A percentile compares a stretch with the other conserved stretches of the same genome.
Conservation (phyloP, 345 rosid species). For the Eutrema japonicum region DNA sequence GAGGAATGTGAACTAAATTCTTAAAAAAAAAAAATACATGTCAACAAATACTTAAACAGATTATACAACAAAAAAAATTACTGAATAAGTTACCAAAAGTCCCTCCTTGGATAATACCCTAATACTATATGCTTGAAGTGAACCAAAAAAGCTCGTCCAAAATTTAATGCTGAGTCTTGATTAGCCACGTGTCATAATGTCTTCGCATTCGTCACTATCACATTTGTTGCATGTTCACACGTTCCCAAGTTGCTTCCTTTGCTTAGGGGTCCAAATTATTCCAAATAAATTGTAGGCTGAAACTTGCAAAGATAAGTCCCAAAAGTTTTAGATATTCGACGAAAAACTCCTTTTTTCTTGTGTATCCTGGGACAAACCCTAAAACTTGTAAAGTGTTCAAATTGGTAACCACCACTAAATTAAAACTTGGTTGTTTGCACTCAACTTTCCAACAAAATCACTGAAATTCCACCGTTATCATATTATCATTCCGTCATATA, state of each 20-base stretch:
- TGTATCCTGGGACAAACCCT: background rate
- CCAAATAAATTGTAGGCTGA: background rate
- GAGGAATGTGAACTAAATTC: no score
- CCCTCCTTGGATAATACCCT: background rate
- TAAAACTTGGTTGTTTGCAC: background rate
- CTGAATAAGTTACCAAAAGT: no score
- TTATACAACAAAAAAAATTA: no score
- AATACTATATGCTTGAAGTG: background rate
- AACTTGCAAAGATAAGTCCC: background rate
- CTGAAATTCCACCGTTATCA: background rate
- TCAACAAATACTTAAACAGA: no score
- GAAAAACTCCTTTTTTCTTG: background rate
- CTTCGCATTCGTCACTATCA: background rate
- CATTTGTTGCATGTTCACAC: background rate
- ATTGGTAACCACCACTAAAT: background rate
- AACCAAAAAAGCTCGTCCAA: background rate
- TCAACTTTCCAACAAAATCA: conserved; percentile 1
- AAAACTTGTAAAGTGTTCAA: background rate
- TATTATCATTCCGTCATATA: background rate
- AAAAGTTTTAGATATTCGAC: conserved; percentile 3
- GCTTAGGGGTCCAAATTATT: background rate
- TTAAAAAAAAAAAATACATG: no score
- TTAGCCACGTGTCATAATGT: background rate
- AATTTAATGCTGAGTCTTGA: background rate
- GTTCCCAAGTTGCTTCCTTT: conserved; percentile 3